Evolutionary conservation across 2,329 filamentous ascomycete species (phyloP).

Genomic region (Diaporthe eres): DNA sequence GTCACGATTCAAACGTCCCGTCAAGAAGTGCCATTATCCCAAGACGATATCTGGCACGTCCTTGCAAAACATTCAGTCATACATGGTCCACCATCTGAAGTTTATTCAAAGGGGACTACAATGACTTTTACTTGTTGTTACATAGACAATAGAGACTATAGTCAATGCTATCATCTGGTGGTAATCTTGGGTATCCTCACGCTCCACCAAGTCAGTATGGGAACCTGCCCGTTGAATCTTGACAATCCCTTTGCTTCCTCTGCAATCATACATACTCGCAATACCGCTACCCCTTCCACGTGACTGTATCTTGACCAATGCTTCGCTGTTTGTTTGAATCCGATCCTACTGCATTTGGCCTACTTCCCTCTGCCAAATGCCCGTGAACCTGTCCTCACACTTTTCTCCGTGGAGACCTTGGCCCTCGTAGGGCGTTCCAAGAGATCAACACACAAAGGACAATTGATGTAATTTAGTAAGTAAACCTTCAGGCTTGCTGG

Average conservation of each 20-base stretch:
- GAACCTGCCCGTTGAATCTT: not conserved
- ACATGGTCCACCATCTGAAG: not conserved
- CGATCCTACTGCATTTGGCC: not conserved
- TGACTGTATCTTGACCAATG: not conserved
- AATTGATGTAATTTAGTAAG: not conserved
- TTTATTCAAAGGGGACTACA: not conserved
- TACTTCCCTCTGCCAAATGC: not conserved
- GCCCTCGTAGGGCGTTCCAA: not conserved
- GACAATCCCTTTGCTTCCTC: not conserved
- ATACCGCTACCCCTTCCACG: not conserved
- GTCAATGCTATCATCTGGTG: not conserved
- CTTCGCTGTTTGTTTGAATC: not conserved
- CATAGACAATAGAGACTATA: not conserved
- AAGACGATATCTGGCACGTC: not conserved
- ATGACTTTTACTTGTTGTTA: not conserved
- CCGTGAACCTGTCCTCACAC: not conserved
- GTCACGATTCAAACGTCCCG: not conserved
- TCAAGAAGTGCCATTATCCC: not conserved
- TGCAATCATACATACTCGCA: not conserved
- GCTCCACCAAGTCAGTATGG: not conserved
- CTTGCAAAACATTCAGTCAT: not conserved
- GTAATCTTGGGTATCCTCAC: slow-evolving; percentile 1
- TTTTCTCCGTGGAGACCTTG: not conserved
- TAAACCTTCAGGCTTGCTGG: not conserved
- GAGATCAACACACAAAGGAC: not conserved